A percentile compares a stretch with the other conserved stretches of the same genome.
phyloP scores from a whole-genome alignment of 768 basidiomycete species.

The Trichaptum fuscoviolaceum region DNA sequence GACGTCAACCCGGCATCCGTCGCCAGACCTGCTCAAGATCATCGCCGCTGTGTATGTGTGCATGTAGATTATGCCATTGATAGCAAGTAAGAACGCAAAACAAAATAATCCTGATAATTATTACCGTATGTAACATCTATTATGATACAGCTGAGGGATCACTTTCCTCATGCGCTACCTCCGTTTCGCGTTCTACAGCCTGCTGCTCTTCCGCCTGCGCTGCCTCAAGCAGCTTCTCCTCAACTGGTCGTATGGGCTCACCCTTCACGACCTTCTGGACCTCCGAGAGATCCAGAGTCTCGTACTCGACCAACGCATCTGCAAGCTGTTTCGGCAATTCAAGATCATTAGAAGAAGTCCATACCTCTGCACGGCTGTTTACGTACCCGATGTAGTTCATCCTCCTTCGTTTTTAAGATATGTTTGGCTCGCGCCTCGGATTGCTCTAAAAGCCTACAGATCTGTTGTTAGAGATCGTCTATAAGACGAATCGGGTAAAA shows the following conservation, averaged over 20 bases:
- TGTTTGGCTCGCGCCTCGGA: slow-evolving; percentile 62
- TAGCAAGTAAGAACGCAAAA: neutral
- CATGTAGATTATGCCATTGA: no score
- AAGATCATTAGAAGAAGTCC: slow-evolving; percentile 6
- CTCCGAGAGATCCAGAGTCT: slow-evolving; percentile 85
- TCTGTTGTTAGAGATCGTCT: slow-evolving; percentile 11
- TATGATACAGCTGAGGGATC: neutral
- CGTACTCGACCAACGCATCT: slow-evolving; percentile 87
- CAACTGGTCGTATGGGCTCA: slow-evolving; percentile 66
- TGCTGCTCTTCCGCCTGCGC: neutral
- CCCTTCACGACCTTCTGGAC: slow-evolving; percentile 83
- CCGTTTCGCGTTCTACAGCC: neutral
- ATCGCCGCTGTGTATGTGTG: no score
- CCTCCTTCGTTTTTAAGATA: slow-evolving; percentile 60
- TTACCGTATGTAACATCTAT: neutral
- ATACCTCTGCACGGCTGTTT: slow-evolving; percentile 6
- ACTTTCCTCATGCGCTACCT: neutral
- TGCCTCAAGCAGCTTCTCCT: slow-evolving; percentile 43
- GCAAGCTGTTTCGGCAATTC: slow-evolving; percentile 55
- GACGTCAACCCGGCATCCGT: neutral
- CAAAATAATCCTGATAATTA: neutral
- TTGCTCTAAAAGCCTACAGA: slow-evolving; percentile 54
- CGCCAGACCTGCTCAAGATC: no score
- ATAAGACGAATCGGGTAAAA: slow-evolving; percentile 15
- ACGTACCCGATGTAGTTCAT: slow-evolving; percentile 71